Evolutionary conservation across 306 rosid species (phyloP).

Genomic region (Corylus avellana): DNA sequence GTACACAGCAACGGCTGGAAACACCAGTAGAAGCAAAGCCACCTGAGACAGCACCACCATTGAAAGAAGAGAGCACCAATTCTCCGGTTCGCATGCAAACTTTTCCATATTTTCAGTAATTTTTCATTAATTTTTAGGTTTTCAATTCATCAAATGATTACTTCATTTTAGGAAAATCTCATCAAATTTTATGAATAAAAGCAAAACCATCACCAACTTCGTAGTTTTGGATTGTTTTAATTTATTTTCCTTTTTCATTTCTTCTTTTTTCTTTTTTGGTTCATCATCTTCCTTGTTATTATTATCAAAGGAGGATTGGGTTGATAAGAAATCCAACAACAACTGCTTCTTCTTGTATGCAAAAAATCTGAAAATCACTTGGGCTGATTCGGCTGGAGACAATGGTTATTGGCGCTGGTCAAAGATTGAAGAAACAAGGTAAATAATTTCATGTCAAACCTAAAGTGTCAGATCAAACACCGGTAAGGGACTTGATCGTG

Average conservation of each 20-base stretch:
- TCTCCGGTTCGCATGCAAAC: too few relatives aligned
- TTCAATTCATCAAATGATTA: not conserved
- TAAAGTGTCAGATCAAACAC: too few relatives aligned
- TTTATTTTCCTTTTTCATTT: not conserved
- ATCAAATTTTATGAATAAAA: not conserved
- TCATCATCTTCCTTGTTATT: not conserved
- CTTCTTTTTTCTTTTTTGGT: not conserved
- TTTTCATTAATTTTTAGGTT: too few relatives aligned
- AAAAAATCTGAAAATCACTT: constrained; percentile 39
- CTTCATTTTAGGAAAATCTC: not conserved
- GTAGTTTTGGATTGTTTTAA: not conserved
- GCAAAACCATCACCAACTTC: not conserved
- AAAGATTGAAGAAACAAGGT: constrained; percentile 35
- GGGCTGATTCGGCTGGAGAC: constrained; percentile 41
- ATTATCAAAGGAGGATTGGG: constrained; percentile 38
- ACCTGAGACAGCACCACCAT: not conserved
- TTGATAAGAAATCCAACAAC: constrained; percentile 40
- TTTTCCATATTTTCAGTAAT: too few relatives aligned
- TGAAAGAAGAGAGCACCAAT: too few relatives aligned
- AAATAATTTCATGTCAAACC: not conserved
- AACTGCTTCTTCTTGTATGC: constrained; percentile 49
- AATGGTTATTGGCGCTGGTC: constrained; percentile 42
- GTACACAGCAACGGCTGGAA: too few relatives aligned
- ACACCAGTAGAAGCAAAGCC: not conserved
- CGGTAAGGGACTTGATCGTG: too few relatives aligned